Base-by-base conservation (phyloP, 2,329 filamentous ascomycete species). In the Curvularia sp. region DNA sequence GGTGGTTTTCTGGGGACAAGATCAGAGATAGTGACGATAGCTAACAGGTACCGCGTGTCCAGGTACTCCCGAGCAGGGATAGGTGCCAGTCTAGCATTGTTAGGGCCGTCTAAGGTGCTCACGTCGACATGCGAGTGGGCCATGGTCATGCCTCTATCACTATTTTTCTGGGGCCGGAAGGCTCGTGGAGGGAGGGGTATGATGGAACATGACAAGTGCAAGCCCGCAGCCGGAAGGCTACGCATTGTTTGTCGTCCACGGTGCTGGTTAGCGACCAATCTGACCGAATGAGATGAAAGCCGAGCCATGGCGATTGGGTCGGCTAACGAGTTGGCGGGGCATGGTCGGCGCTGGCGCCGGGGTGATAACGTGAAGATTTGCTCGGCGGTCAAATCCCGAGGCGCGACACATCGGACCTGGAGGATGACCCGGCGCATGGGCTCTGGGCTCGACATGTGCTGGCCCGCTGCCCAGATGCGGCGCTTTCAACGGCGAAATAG, bases 241-340 rank as follows among this genome's bases (percentile, higher is more conserved):
- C 59, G 58, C 56, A 43, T 48, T 53, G 43, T 53, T 55, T 68
- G 64, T 61, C 44, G 58, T 38, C 48, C 47, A 41, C 46, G 35
- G 38, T 39, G 49, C 41, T 57, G 46, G 54, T 46, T 24, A 48
- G 52, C 42, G 70, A 63, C 72, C 71, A 75, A 75, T 75, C 56
- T 60, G 41, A 54, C 39, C 42, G 43, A 46, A 33, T 35, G 51
- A 56, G 59, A 66, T 67, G 46, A 49, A 62, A 64, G 64, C 55
- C 63, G 49, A 58, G 35, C 49, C 44, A 47, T 55, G 52, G 50
- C 61, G 53, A 66, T 66, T 70, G 68, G 68, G 22, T 9, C 15
- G 18, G 51, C 22, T 8, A 9, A 10, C 10, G 3, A 22, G 30
- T 28, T 28, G 28, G 51, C n/a, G 51, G 41, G 22, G 33, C 24